Conservation (phyloP, 1,284 basidiomycete species). For the Pterulicium gracile region DNA sequence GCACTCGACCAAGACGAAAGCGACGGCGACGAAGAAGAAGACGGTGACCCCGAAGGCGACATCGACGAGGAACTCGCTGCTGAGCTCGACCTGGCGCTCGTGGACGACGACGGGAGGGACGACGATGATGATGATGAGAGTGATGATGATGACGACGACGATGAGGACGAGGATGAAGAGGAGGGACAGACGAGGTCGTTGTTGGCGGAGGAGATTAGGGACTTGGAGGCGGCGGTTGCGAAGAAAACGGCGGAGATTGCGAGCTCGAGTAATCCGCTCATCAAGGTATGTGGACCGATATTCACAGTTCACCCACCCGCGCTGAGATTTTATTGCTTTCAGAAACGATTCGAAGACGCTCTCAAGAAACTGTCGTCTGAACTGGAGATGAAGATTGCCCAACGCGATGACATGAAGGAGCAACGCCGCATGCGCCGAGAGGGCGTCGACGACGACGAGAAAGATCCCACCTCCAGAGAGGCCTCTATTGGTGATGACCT, state of each 20-base stretch:
- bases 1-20: constrained; percentile 47
- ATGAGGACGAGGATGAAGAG: constrained; percentile 59
- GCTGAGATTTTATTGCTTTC: constrained; percentile 8
- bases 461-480: constrained; percentile 33
- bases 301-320: constrained; percentile 3
- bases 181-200: constrained; percentile 69
- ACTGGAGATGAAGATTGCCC: constrained; percentile 76
- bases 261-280: constrained; percentile 82
- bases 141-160: constrained; percentile 59
- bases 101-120: constrained; percentile 56
- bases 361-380: constrained; percentile 81
- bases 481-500: constrained; percentile 34
- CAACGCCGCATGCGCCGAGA: constrained; percentile 56
- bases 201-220: constrained; percentile 82
- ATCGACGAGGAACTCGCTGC: constrained; percentile 55
- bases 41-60: constrained; percentile 44
- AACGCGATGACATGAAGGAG: constrained; percentile 69
- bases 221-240: constrained; percentile 79
- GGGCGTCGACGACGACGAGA: constrained; percentile 38
- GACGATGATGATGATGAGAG: constrained; percentile 60
- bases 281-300: constrained; percentile 52
- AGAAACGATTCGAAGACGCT: constrained; percentile 93
- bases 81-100: constrained; percentile 39
- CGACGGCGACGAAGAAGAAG: constrained; percentile 49
- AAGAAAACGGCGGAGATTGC: constrained; percentile 82